Evolutionary conservation across 169 alveolate genomes (phyloP).

Genomic region (Eimeria zaria): DNA sequence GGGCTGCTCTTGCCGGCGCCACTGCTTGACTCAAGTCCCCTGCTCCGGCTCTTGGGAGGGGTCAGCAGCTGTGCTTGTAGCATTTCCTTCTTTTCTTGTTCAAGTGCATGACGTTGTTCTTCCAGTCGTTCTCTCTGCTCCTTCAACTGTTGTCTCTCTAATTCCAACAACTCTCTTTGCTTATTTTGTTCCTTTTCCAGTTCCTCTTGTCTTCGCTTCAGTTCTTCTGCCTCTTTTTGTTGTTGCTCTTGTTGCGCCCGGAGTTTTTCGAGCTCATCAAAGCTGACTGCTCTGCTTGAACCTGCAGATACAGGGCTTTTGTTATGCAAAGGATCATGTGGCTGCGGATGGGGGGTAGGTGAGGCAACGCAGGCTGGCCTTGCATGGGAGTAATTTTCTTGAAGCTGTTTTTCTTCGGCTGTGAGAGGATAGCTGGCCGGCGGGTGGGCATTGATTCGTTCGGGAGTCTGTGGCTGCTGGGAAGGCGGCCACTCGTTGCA

Average conservation of each 20-base stretch:
- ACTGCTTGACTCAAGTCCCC: background rate
- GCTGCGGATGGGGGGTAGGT: background rate
- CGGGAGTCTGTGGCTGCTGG: background rate
- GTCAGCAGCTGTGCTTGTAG: conserved; percentile 33
- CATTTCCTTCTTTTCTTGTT: conserved; percentile 48
- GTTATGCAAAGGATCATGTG: conserved; percentile 9
- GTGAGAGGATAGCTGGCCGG: background rate
- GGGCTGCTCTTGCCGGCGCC: background rate
- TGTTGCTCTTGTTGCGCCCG: conserved; percentile 54
- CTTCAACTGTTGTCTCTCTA: conserved; percentile 36
- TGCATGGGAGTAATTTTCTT: background rate
- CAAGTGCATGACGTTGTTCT: conserved; percentile 34
- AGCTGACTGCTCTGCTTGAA: conserved; percentile 33
- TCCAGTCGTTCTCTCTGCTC: conserved; percentile 63
- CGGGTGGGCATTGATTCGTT: conserved; percentile 11
- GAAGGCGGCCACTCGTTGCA: conserved; percentile 24
- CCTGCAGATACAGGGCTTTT: background rate
- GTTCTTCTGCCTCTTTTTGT: conserved; percentile 38
- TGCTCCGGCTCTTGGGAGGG: background rate
- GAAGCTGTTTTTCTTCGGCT: conserved; percentile 19
- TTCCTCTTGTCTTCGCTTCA: conserved; percentile 61
- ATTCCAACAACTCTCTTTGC: conserved; percentile 35
- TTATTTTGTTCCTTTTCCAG: conserved; percentile 55
- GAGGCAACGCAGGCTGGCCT: conserved; percentile 24
- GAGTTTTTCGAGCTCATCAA: conserved; percentile 35